These are phyloP conservation scores for Xylariaceae sp. DNA, from an alignment of 2,329 filamentous ascomycete genomes.

Conservation along the genomic window DNA sequence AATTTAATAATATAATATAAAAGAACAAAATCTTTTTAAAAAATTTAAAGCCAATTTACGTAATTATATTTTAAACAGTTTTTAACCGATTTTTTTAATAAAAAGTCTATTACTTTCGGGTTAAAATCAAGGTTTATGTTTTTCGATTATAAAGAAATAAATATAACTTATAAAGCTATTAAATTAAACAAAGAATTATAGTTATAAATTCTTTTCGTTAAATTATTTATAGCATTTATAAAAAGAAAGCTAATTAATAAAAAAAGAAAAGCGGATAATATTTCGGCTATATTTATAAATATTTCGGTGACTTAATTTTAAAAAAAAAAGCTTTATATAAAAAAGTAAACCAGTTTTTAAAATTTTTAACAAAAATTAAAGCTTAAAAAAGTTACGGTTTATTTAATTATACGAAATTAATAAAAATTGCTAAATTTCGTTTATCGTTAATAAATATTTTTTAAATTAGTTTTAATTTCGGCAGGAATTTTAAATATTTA, in stretches of 20 bases:
- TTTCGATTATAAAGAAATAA: not conserved
- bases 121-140: not conserved
- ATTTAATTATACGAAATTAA: too few species aligned
- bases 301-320: too few species aligned
- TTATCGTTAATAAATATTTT: not conserved
- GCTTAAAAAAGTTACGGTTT: too few species aligned
- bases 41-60: not conserved
- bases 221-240: not conserved
- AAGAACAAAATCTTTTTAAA: not conserved
- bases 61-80: not conserved
- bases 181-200: not conserved
- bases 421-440: not conserved
- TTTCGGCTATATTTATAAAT: too few species aligned
- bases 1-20: not conserved
- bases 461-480: not conserved
- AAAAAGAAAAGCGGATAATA: not conserved
- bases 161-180: not conserved
- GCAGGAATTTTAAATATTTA: not conserved
- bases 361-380: too few species aligned
- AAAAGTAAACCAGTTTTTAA: too few species aligned
- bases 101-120: not conserved
- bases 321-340: too few species aligned
- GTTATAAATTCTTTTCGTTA: not conserved
- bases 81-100: not conserved
- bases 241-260: not conserved